Evolutionary conservation across 352 stramenopile genomes (phyloP), one percentile per base, ranked within the genome.

Genomic region (Globisporangium polare): DNA sequence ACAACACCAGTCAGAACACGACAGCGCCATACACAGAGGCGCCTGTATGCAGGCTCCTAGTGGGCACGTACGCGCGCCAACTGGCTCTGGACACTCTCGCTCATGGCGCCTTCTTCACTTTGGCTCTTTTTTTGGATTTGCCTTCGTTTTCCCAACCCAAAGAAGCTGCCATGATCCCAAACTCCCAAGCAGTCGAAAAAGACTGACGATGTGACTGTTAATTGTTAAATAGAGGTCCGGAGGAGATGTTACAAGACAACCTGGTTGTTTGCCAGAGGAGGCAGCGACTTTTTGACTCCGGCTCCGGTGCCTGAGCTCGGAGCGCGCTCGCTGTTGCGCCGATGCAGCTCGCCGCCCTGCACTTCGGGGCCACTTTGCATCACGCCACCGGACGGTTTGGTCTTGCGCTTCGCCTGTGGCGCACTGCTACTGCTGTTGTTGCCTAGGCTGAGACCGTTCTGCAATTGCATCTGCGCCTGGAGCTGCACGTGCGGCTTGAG

Each of bases 401-500:
- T 61, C 58, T 80, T 84, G n/a, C 71, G 66, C 51, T 75, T 71
- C 49, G 63, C 47, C 45, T 71, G 64, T 8, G 74, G 68, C 18
- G 75, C 63, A 13, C 49, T 55, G 9, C 27, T 42, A 27, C 7
- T 53, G 27, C 29, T 67, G 69, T 20, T 55, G 37, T 53, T 64
- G 57, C 57, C 55, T 24, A 53, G 27, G 53, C 17, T 62, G 37
- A 55, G n/a, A n/a, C 42, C 13, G 33, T 39, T 39, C 56, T 43
- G 65, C 58, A 54, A 22, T 26, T 54, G 49, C 49, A 78, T 59
- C 47, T 83, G 75, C 27, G 69, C 60, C 42, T 86, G 80, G 42
- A 84, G 58, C 50, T 80, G 69, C 41, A 88, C 80, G 35, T 91
- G 77, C 3, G 86, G 80, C 60, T 92, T 92, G 33, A 96, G 72